phyloP scores from a whole-genome alignment of 2,329 filamentous ascomycete species.

The Botrytis fragariae region DNA sequence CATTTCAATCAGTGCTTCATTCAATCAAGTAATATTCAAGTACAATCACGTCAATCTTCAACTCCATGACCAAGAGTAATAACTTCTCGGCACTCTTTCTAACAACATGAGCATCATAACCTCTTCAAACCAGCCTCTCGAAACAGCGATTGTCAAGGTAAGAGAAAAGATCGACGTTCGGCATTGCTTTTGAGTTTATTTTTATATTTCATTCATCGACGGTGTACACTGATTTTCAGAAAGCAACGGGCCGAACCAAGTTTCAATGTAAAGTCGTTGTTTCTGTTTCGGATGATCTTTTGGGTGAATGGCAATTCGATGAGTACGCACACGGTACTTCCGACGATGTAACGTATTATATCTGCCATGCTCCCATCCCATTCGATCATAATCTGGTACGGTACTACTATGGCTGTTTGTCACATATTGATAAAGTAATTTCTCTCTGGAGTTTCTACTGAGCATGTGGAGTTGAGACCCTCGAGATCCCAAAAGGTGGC shows the following conservation, averaged over 20 bases:
- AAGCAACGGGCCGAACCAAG: neutral
- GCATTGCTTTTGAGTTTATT: neutral
- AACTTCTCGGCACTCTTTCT: neutral
- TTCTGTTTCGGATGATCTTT: neutral
- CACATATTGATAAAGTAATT: neutral
- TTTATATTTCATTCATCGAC: neutral
- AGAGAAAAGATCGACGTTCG: neutral
- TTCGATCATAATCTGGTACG: neutral
- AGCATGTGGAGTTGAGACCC: neutral
- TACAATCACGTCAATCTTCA: neutral
- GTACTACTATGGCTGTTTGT: neutral
- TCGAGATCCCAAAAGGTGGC: neutral
- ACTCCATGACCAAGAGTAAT: neutral
- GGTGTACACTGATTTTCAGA: neutral
- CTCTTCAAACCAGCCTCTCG: neutral
- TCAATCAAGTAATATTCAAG: conserved; percentile 1
- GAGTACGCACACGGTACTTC: neutral
- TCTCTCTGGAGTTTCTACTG: neutral
- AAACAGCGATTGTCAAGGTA: neutral
- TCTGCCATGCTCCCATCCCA: neutral
- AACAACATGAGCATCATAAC: neutral
- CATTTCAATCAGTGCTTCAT: neutral
- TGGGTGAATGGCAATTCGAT: neutral
- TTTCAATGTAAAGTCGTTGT: neutral
- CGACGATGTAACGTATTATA: neutral